These are phyloP conservation scores for Arxiozyma telluris DNA, from an alignment of 1,139 yeast species.

Conservation along the genomic window DNA sequence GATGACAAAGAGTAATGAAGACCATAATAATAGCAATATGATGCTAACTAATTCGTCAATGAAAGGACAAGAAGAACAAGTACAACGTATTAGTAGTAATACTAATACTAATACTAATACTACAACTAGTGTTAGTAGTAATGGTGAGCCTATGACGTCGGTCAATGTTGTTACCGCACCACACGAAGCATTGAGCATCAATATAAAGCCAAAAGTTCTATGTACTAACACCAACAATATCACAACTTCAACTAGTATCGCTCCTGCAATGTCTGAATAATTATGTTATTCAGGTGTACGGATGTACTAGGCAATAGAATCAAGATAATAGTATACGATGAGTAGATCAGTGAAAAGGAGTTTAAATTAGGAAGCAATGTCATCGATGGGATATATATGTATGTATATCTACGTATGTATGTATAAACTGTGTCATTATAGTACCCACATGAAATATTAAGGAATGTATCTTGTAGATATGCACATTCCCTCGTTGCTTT, in stretches of 20 bases:
- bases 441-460: too few species aligned
- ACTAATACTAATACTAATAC: neutral
- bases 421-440: too few species aligned
- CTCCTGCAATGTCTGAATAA: neutral
- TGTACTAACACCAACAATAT: neutral
- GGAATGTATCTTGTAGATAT: too few species aligned
- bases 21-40: neutral
- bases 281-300: neutral
- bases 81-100: neutral
- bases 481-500: too few species aligned
- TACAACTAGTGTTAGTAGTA: neutral
- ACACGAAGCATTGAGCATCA: neutral
- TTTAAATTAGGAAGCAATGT: too few species aligned
- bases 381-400: too few species aligned
- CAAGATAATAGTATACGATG: neutral
- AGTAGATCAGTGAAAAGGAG: neutral
- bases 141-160: neutral
- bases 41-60: neutral
- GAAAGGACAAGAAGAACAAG: neutral
- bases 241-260: neutral
- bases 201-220: neutral
- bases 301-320: neutral
- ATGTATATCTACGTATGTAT: too few species aligned
- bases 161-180: neutral
- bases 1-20: neutral